A percentile compares a stretch with the other conserved stretches of the same genome.
phyloP scores from a whole-genome alignment of 1,284 basidiomycete species.

The Sanghuangporus sanghuang region DNA sequence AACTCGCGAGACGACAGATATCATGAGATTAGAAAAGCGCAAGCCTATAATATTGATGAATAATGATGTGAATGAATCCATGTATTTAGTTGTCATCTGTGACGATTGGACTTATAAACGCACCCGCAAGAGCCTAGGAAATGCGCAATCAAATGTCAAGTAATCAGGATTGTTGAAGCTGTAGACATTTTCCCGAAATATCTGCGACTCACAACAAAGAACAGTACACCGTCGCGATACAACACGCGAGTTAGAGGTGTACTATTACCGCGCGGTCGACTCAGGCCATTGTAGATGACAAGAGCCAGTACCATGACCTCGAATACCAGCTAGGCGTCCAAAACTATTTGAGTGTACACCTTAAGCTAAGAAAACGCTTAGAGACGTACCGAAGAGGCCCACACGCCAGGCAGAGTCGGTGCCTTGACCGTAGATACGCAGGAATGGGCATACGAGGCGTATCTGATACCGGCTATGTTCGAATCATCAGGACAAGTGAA shows the following conservation, averaged over 20 bases:
- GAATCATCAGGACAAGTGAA: not conserved
- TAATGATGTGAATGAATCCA: not conserved
- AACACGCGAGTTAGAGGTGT: constrained; percentile 14
- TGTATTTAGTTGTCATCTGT: not conserved
- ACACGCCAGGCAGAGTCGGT: constrained; percentile 5
- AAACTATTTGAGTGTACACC: not conserved
- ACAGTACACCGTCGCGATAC: constrained; percentile 21
- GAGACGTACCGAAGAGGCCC: constrained; percentile 15
- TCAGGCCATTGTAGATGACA: constrained; percentile 19
- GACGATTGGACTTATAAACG: not conserved
- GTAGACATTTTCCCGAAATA: not conserved
- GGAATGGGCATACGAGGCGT: not conserved
- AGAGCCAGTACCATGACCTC: constrained; percentile 19
- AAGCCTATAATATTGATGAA: not conserved
- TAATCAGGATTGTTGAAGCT: not conserved
- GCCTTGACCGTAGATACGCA: not conserved
- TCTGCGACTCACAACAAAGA: constrained; percentile 18
- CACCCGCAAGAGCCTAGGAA: not conserved
- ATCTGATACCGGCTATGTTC: constrained; percentile 8
- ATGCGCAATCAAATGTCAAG: not conserved
- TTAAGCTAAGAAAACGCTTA: not conserved
- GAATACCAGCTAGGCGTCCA: constrained; percentile 19
- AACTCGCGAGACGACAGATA: constrained; percentile 7
- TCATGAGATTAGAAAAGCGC: constrained; percentile 7
- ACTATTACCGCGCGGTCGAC: constrained; percentile 17